Evolutionary conservation across 192 early-diverging fungal genomes (phyloP).

Genomic region (Radiomyces spectabilis): DNA sequence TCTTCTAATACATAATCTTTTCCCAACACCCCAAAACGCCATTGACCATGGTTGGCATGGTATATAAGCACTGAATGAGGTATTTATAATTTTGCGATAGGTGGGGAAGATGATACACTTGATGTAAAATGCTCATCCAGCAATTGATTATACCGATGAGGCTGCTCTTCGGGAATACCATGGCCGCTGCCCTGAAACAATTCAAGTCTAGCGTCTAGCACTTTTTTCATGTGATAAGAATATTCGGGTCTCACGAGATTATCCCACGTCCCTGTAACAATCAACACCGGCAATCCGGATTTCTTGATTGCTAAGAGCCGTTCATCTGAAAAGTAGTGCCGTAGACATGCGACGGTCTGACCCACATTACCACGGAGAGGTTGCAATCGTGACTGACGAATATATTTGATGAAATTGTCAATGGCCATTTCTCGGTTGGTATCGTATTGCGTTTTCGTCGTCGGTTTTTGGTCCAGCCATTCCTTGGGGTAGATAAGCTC

Average conservation of each 20-base stretch:
- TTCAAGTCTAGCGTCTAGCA: constrained; percentile 14
- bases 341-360: constrained; percentile 23
- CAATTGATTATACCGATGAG: constrained; percentile 19
- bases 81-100: background rate
- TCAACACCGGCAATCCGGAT: constrained; percentile 9
- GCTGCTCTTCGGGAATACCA: constrained; percentile 22
- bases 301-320: constrained; percentile 16
- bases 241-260: constrained; percentile 25
- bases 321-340: constrained; percentile 24
- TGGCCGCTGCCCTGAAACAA: constrained; percentile 33
- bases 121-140: constrained; percentile 23
- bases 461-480: constrained; percentile 29
- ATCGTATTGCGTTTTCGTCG: background rate
- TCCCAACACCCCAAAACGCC: too few species aligned
- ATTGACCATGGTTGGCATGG: too few species aligned
- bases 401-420: background rate
- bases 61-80: background rate
- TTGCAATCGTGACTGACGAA: constrained; percentile 3
- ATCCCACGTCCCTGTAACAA: constrained; percentile 30
- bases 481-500: constrained; percentile 29
- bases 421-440: constrained; percentile 18
- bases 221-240: constrained; percentile 20
- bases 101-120: background rate
- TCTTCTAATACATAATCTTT: too few species aligned
- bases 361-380: constrained; percentile 23